Evolutionary conservation across 2,329 filamentous ascomycete genomes (phyloP), one percentile per base, ranked within the genome.

Genomic region (Fusarium mundagurra): DNA sequence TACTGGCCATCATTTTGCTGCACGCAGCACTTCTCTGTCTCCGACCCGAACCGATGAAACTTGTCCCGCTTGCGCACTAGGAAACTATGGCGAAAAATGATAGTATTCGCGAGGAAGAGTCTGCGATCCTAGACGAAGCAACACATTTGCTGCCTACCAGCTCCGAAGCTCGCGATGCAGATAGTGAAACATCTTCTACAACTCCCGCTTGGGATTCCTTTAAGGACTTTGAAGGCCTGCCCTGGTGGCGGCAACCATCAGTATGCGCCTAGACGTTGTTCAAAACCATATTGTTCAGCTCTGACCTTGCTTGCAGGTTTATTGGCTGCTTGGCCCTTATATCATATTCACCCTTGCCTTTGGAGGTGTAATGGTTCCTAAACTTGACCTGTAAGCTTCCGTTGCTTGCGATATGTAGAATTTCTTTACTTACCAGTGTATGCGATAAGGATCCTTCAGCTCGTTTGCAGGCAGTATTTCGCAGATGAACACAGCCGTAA

Each of bases 381-480:
- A 93, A 81, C 87, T 98, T 71, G 97, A 98, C 79, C 84, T 98
- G 83, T 90, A 83, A 81, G 88, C 31, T 47, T 31, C 57, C 41
- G 36, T 29, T 44, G 44, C 24, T 17, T 48, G 54, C 14, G 11
- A n/a, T 27, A 24, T 20, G 41, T 27, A 39, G 17, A 54, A 38
- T 53, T 44, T 17, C 31, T 29, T 53, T 51, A 67, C 67, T 79
- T 44, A 79, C 67, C 39, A n/a, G 16, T 64, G 33, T 74, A 43
- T 24, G 38, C n/a, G 41, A 65, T 44, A 57, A 90, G 89, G 33
- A 94, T 97, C 71, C 87, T 97, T 70, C 89, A 92, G 66, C 87
- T 99, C 34, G 90, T 98, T 60, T 99, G 96, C 82, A 90, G 91
- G 71, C 88, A 93, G 69, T 97, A 98, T 82, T 92, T 96, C 74